Evolutionary conservation across 2,329 filamentous ascomycete species (phyloP), one percentile per base, ranked within the genome.

Genomic region (Metarhizium album): DNA sequence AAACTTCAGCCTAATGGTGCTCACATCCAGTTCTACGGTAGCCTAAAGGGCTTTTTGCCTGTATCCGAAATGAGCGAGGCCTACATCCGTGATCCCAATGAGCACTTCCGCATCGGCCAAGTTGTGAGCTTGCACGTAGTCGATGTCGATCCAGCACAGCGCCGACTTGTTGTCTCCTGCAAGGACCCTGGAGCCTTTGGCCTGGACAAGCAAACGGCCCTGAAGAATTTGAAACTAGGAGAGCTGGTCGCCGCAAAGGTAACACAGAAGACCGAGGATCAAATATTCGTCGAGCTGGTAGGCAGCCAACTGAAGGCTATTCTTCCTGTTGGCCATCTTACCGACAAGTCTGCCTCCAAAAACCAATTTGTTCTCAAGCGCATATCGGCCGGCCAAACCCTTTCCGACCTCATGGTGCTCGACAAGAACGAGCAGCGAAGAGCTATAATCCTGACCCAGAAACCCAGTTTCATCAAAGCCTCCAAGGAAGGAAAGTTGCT

Each of bases 11-110:
- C 79, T 3, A 81, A 82, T 49, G 93, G 93, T 53, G 93, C 93
- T 11, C 81, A 91, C 18, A 86, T 98, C 49, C 89, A 95, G 63
- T 98, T 97, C 68, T 98, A 94, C 61, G 89, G 89, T 18, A 70
- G 75, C 8, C 74, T 98, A 20, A 81, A 82, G 57, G 94, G 86
- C 8, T 98, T 94, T 71, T 75, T 98, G 50, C 93, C 93, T 2
- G 84, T 95, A 1, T 87, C 87, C 1, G 91, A 98, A 68, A 98
- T 98, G 93, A 97, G 93, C 64, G 93, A 98, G 65, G 90, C 90
- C 11, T 96, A 86, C 63, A 96, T 98, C 61, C 80, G 86, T 58
- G 87, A 96, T 61, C 90, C 93, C 4, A 81, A 80, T 45, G 83
- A 94, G 61, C 90, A 97, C 68, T 98, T 98, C 72, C 83, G 85